Evolutionary conservation across 2,329 filamentous ascomycete genomes (phyloP).

Genomic region (Botrytis pseudocinerea): DNA sequence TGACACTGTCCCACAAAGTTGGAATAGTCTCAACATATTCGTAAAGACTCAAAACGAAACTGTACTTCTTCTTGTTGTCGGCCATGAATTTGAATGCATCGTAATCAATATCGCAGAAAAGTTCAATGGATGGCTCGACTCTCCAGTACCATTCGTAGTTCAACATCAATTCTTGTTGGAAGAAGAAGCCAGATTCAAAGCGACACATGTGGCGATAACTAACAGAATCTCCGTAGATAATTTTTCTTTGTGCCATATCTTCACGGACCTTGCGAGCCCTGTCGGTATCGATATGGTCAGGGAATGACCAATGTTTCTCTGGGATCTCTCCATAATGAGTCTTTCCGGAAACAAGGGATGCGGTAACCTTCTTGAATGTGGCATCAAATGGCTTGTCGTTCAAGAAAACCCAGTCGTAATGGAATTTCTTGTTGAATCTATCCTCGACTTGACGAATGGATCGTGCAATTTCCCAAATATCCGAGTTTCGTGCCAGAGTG

Average conservation of each 20-base stretch:
- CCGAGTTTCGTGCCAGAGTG: constrained; percentile 86
- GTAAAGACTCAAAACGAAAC: constrained; percentile 91
- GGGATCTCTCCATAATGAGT: constrained; percentile 89
- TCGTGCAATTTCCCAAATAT: constrained; percentile 94
- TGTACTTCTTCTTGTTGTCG: constrained; percentile 97
- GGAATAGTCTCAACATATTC: constrained; percentile 95
- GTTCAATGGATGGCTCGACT: constrained; percentile 93
- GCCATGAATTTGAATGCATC: constrained; percentile 97
- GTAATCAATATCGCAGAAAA: constrained; percentile 93
- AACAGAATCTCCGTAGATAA: constrained; percentile 96
- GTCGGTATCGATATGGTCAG: constrained; percentile 91
- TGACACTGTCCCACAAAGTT: constrained; percentile 91
- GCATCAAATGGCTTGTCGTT: constrained; percentile 95
- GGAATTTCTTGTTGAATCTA: constrained; percentile 93
- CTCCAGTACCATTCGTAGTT: constrained; percentile 99
- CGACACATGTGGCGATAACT: constrained; percentile 99
- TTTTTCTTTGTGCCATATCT: constrained; percentile 91
- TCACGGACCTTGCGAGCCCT: constrained; percentile 87
- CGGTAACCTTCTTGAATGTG: constrained; percentile 89
- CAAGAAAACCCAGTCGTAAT: constrained; percentile 99
- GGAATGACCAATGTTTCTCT: constrained; percentile 95
- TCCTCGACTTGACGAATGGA: constrained; percentile 97
- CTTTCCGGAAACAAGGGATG: constrained; percentile 85
- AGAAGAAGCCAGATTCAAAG: constrained; percentile 99
- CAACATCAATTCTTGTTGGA: constrained; percentile 87